These are phyloP conservation scores for Leishmania martiniquensis DNA, from an alignment of 208 protist species.

Conservation along the genomic window DNA sequence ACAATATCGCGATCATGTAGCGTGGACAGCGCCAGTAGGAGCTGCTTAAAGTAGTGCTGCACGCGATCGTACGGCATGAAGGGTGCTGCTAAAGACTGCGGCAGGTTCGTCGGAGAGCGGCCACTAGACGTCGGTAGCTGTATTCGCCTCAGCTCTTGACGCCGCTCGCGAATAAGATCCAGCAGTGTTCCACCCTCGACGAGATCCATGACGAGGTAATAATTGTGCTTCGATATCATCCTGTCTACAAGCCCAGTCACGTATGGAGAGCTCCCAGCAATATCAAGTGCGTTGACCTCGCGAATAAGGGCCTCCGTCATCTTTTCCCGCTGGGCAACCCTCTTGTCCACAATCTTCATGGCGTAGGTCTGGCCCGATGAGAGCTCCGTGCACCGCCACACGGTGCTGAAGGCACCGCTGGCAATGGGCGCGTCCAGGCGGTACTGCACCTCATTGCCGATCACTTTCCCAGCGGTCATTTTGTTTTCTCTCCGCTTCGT, in stretches of 20 bases:
- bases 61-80: constrained; percentile 35
- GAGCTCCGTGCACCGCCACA: constrained; percentile 73
- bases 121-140: constrained; percentile 15
- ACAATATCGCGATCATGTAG: constrained; percentile 79
- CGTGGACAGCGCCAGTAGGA: constrained; percentile 58
- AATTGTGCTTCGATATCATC: constrained; percentile 75
- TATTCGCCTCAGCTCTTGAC: constrained; percentile 24
- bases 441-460: constrained; percentile 63
- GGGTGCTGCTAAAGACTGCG: constrained; percentile 5
- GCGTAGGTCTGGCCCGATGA: constrained; percentile 48
- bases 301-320: constrained; percentile 69
- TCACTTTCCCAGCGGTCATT: constrained; percentile 60
- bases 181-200: constrained; percentile 81
- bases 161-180: constrained; percentile 48
- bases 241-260: constrained; percentile 73
- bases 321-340: constrained; percentile 37
- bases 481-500: not conserved
- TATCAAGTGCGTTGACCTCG: constrained; percentile 76
- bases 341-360: constrained; percentile 73
- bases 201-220: constrained; percentile 84
- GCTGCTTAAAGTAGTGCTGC: constrained; percentile 55
- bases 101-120: constrained; percentile 9
- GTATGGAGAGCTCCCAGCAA: constrained; percentile 48
- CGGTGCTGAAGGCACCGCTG: constrained; percentile 79
- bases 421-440: constrained; percentile 60